Evolutionary conservation across 2,329 filamentous ascomycete genomes (phyloP).

Genomic region (Thielaviopsis euricoi): DNA sequence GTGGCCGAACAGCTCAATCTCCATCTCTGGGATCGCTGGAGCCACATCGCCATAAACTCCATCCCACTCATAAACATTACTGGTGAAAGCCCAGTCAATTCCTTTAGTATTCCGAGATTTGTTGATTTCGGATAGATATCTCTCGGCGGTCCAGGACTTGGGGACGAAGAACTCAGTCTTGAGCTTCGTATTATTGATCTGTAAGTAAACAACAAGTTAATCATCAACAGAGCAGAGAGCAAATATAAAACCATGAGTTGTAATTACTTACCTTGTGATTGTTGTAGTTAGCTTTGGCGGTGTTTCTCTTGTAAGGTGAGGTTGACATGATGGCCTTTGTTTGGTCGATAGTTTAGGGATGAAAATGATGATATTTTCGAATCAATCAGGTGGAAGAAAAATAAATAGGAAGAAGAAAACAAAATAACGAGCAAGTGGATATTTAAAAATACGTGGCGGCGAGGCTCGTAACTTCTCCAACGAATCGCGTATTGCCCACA

Average conservation of each 20-base stretch:
- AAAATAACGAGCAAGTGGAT: not conserved
- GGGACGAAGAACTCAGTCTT: not conserved
- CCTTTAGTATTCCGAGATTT: not conserved
- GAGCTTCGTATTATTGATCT: not conserved
- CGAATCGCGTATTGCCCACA: too few relatives aligned
- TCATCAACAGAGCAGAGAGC: not conserved
- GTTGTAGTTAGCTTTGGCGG: not conserved
- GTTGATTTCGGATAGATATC: not conserved
- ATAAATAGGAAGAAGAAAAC: not conserved
- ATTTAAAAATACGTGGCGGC: not conserved
- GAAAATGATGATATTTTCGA: not conserved
- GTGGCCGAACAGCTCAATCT: slow-evolving; percentile 56
- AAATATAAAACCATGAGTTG: not conserved
- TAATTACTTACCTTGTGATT: not conserved
- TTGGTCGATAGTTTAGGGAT: not conserved
- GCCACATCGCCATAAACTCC: slow-evolving; percentile 79
- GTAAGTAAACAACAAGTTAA: not conserved
- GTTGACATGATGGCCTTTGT: not conserved
- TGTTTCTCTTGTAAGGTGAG: not conserved
- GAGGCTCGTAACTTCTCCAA: too few relatives aligned
- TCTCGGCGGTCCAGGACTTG: not conserved
- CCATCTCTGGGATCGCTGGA: slow-evolving; percentile 52
- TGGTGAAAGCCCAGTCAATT: not conserved
- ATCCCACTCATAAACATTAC: slow-evolving; percentile 58
- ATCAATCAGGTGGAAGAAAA: not conserved